A percentile compares a stretch with the other conserved stretches of the same genome.
These are phyloP conservation scores for Heritiera littoralis DNA, from an alignment of 345 rosid genomes.

Conservation along the genomic window DNA sequence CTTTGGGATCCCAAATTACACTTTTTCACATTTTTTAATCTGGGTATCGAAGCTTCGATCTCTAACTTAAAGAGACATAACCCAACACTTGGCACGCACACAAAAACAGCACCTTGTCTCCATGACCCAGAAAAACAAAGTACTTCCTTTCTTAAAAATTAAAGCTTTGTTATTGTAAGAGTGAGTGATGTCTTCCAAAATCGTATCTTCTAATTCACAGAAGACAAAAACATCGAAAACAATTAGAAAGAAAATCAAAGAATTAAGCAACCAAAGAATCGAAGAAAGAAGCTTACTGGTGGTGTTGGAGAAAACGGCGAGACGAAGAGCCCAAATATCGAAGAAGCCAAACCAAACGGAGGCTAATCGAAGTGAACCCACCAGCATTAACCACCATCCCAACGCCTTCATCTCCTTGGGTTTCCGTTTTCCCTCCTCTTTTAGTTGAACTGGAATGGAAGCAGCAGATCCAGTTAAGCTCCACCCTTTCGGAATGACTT, in stretches of 20 bases:
- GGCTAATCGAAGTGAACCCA: constrained; percentile 77
- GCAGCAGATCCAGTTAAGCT: neutral
- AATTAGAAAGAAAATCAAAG: neutral
- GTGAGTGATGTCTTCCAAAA: neutral
- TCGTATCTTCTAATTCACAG: neutral
- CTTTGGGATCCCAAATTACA: constrained; percentile 13
- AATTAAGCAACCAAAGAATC: neutral
- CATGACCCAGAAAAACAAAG: neutral
- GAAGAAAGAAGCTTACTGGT: constrained; percentile 43
- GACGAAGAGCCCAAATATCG: constrained; percentile 86
- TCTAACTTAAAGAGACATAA: neutral
- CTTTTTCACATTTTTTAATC: neutral
- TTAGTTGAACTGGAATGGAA: too few species aligned
- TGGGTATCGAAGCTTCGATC: constrained; percentile 5
- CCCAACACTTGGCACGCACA: constrained; percentile 15
- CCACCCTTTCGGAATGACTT: too few species aligned
- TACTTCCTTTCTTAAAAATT: neutral
- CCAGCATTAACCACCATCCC: constrained; percentile 92
- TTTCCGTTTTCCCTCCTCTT: neutral
- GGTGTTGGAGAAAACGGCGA: constrained; percentile 80
- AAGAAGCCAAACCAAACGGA: constrained; percentile 96
- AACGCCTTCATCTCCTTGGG: constrained; percentile 63
- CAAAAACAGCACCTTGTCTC: constrained; percentile 17
- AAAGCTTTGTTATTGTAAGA: neutral
- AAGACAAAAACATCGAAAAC: neutral